A percentile compares a stretch with the other conserved stretches of the same genome.
Conservation (phyloP, 2,329 filamentous ascomycete species). For the Fusarium buxicola region DNA sequence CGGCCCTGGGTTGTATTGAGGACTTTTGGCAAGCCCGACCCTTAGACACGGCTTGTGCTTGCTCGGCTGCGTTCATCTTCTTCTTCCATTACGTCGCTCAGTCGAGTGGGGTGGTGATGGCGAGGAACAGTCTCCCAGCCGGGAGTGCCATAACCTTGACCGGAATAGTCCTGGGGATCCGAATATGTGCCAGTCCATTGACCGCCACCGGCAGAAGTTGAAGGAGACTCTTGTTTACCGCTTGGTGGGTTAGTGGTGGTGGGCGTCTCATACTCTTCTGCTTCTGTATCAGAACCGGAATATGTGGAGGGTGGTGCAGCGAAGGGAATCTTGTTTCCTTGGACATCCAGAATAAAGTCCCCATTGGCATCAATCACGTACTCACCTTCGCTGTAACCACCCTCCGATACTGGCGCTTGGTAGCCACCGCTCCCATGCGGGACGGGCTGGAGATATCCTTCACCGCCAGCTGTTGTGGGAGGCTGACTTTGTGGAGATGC, state of each 20-base stretch:
- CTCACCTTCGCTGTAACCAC: constrained; percentile 76
- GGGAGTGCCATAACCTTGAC: constrained; percentile 72
- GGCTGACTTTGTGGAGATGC: constrained; percentile 57
- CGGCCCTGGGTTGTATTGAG: constrained; percentile 16
- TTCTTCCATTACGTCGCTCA: constrained; percentile 90
- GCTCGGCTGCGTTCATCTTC: constrained; percentile 85
- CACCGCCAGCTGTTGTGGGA: constrained; percentile 46
- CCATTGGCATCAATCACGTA: constrained; percentile 73
- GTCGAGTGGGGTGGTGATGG: constrained; percentile 87
- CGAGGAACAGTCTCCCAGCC: constrained; percentile 82
- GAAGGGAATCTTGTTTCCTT: constrained; percentile 69
- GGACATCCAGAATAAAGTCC: constrained; percentile 69
- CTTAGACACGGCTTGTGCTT: constrained; percentile 67
- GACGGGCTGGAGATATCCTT: constrained; percentile 42
- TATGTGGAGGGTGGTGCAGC: constrained; percentile 58
- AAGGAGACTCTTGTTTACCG: constrained; percentile 49
- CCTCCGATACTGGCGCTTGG: constrained; percentile 62
- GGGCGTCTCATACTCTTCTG: constrained; percentile 70
- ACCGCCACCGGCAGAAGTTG: constrained; percentile 45
- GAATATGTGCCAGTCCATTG: constrained; percentile 59
- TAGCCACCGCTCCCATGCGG: constrained; percentile 37
- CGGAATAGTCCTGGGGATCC: constrained; percentile 70
- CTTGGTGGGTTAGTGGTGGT: constrained; percentile 57
- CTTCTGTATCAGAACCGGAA: constrained; percentile 62
- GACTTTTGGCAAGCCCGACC: constrained; percentile 35